Conservation (phyloP, 257 asterid genomes). For the Mitragyna speciosa region DNA sequence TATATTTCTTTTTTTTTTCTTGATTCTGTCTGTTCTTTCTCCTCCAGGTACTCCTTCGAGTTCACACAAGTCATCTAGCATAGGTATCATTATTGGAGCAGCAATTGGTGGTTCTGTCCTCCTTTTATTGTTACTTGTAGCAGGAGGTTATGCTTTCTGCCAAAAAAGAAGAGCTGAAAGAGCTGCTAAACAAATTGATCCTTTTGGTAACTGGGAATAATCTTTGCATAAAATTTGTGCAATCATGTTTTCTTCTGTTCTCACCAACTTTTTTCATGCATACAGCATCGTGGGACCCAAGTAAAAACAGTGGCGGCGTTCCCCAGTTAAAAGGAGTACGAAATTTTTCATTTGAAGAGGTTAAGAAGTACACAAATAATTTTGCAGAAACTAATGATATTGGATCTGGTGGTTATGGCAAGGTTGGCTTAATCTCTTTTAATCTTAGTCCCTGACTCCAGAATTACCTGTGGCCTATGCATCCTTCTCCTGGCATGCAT, state of each 20-base stretch:
- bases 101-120: conserved; percentile 64
- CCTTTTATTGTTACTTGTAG: conserved; percentile 44
- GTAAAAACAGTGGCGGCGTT: conserved; percentile 64
- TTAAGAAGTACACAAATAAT: conserved; percentile 70
- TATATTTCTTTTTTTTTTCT: background rate
- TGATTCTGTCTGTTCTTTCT: background rate
- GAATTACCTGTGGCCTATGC: background rate
- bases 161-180: conserved; percentile 70
- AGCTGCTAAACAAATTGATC: conserved; percentile 65
- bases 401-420: conserved; percentile 93
- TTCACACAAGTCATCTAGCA: conserved; percentile 38
- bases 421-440: conserved; percentile 45
- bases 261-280: conserved; percentile 19
- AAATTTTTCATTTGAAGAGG: conserved; percentile 69
- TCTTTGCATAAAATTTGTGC: background rate
- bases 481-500: background rate
- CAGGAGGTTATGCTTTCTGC: conserved; percentile 68
- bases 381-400: conserved; percentile 57
- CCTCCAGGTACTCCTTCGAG: conserved; percentile 34
- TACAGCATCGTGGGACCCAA: conserved; percentile 78
- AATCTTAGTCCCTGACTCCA: background rate
- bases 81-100: conserved; percentile 60
- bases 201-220: conserved; percentile 58
- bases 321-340: conserved; percentile 80
- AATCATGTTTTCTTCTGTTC: conserved; percentile 6